phyloP scores from a whole-genome alignment of 1,284 basidiomycete species.

The Waitea zeae region DNA sequence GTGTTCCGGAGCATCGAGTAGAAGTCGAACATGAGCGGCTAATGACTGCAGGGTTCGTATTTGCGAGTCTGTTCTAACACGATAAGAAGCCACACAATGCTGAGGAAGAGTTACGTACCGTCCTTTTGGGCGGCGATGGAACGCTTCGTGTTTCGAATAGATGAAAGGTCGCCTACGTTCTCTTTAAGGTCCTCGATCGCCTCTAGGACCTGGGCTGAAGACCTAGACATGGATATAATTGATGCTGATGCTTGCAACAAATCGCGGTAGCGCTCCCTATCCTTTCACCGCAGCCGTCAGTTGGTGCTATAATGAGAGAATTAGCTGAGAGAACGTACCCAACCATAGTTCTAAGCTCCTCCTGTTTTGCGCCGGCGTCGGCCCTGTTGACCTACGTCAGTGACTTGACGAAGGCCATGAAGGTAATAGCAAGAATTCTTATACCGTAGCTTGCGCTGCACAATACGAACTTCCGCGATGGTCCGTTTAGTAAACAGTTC shows the following conservation, averaged over 20 bases:
- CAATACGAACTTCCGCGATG: slow-evolving; percentile 55
- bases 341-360: slow-evolving; percentile 87
- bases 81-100: slow-evolving; percentile 2
- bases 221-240: slow-evolving; percentile 58
- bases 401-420: slow-evolving; percentile 3
- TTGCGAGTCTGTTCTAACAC: slow-evolving; percentile 34
- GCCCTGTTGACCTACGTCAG: slow-evolving; percentile 30
- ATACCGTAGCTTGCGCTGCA: slow-evolving; percentile 60
- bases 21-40: slow-evolving; percentile 74
- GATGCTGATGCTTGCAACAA: slow-evolving; percentile 81
- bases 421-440: slow-evolving; percentile 1
- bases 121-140: slow-evolving; percentile 23
- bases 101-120: slow-evolving; percentile 18
- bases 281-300: slow-evolving; percentile 34
- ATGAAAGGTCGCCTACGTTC: slow-evolving; percentile 17
- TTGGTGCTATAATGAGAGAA: too few species aligned
- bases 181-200: slow-evolving; percentile 41
- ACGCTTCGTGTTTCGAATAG: not conserved
- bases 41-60: slow-evolving; percentile 55
- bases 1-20: slow-evolving; percentile 79
- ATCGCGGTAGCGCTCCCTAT: slow-evolving; percentile 88
- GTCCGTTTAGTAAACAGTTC: slow-evolving; percentile 64
- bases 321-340: slow-evolving; percentile 44
- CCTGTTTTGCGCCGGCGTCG: slow-evolving; percentile 83
- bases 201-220: slow-evolving; percentile 42